Percentiles rank a stretch among this genome's conserved stretches.
Conservation (phyloP, 208 protist genomes). For the Leishmania aethiopica region DNA sequence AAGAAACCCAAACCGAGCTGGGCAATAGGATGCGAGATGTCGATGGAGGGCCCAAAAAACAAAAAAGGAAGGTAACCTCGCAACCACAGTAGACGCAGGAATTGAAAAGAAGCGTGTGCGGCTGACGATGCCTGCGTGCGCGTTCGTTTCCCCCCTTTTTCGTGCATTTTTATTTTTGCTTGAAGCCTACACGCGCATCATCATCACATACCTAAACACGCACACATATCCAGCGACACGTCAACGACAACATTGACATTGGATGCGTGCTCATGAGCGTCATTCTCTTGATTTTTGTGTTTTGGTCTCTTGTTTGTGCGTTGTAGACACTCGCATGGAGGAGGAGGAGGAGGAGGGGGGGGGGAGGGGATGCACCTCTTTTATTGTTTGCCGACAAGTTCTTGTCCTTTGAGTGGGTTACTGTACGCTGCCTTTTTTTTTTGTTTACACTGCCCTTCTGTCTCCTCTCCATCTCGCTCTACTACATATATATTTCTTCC, state of each 20-base stretch:
- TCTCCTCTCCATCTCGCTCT: too few species aligned
- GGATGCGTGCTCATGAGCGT: neutral
- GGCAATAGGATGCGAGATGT: neutral
- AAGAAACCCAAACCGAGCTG: neutral
- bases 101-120: neutral
- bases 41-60: too few species aligned
- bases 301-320: neutral
- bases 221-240: too few species aligned
- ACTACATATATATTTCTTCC: neutral
- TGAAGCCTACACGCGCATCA: neutral
- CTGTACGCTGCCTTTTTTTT: too few species aligned
- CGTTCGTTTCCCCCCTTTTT: neutral
- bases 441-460: too few species aligned
- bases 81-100: neutral
- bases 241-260: neutral
- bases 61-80: neutral
- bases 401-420: too few species aligned
- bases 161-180: neutral
- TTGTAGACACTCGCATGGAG: neutral
- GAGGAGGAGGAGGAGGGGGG: neutral
- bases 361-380: neutral
- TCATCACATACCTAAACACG: too few species aligned
- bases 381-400: neutral
- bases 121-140: neutral
- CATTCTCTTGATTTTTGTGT: neutral